These are phyloP conservation scores for Acer campestre DNA, from an alignment of 345 rosid genomes.

Conservation along the genomic window DNA sequence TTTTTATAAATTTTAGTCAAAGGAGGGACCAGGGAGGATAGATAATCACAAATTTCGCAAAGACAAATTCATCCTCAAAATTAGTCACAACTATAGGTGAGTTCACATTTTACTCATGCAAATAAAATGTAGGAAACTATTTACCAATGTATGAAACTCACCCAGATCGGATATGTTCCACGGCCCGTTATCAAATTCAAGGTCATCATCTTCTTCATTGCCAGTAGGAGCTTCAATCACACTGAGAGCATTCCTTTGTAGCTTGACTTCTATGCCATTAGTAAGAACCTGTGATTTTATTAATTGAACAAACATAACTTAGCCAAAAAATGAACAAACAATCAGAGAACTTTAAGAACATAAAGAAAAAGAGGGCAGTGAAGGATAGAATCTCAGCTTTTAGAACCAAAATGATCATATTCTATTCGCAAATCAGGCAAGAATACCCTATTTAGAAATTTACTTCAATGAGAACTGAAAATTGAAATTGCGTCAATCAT, in stretches of 20 bases:
- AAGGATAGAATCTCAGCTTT: not conserved
- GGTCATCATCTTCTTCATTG: conserved; percentile 82
- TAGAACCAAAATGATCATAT: conserved; percentile 1
- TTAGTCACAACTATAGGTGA: not conserved
- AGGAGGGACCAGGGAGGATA: not conserved
- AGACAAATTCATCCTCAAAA: not conserved
- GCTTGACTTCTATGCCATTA: conserved; percentile 95
- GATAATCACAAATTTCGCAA: not conserved
- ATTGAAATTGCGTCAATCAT: not conserved
- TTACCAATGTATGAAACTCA: conserved; percentile 34
- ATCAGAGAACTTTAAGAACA: conserved; percentile 7
- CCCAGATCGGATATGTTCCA: conserved; percentile 84
- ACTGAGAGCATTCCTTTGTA: conserved; percentile 97
- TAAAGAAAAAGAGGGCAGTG: not conserved
- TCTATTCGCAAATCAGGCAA: not conserved
- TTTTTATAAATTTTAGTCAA: not conserved
- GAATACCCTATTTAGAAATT: not conserved
- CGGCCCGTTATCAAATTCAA: conserved; percentile 62
- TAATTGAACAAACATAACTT: not conserved
- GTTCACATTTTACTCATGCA: not conserved
- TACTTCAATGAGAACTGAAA: not conserved
- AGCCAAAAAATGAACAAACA: not conserved
- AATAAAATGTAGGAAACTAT: conserved; percentile 8
- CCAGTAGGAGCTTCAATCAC: conserved; percentile 97
- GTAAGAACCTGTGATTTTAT: conserved; percentile 75